Conservation (phyloP, 2,329 filamentous ascomycete species). For the Zymoseptoria ardabiliae region DNA sequence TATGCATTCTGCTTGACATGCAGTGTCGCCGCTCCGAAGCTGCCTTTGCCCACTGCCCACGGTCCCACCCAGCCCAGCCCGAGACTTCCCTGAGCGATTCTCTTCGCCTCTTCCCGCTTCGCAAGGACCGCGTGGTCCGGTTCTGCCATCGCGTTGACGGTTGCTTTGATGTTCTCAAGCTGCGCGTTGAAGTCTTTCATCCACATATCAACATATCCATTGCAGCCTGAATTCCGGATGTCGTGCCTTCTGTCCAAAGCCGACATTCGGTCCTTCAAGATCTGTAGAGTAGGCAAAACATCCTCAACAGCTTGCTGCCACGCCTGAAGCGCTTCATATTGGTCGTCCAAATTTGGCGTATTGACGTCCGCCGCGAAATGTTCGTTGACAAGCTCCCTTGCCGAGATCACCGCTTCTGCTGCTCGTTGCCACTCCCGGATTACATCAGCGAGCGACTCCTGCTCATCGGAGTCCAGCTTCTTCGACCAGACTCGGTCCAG, state of each 20-base stretch:
- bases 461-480: neutral
- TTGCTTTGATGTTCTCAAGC: neutral
- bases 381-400: neutral
- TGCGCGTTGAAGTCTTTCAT: neutral
- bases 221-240: neutral
- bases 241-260: neutral
- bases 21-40: neutral
- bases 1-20: neutral
- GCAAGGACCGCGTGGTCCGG: neutral
- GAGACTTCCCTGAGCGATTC: neutral
- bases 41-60: neutral
- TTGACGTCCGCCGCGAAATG: neutral
- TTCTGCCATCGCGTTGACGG: neutral
- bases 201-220: neutral
- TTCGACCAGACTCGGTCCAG: neutral
- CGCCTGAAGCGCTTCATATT: neutral
- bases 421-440: neutral
- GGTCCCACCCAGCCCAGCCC: neutral
- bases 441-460: neutral
- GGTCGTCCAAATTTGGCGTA: neutral
- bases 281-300: neutral
- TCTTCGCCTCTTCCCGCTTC: neutral
- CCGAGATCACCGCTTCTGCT: neutral
- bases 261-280: neutral
- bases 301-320: neutral